phyloP scores from a whole-genome alignment of 2,329 filamentous ascomycete genomes.

The Fusarium hainanense region DNA sequence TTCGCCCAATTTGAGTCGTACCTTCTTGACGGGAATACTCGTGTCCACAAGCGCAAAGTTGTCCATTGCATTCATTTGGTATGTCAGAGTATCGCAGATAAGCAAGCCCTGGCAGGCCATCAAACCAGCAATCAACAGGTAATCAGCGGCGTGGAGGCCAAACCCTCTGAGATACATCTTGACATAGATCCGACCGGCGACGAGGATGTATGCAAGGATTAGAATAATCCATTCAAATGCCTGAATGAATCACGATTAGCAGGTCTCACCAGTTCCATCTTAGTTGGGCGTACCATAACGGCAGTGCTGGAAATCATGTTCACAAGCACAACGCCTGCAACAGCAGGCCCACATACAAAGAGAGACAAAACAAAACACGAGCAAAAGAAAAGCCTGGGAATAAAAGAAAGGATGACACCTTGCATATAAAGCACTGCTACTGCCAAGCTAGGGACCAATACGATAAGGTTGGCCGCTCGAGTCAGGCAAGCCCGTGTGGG shows the following conservation, averaged over 20 bases:
- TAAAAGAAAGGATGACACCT: background rate
- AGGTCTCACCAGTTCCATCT: too few species aligned
- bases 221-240: slow-evolving; percentile 15
- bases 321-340: background rate
- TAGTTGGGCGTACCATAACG: background rate
- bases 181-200: slow-evolving; percentile 10
- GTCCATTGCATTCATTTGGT: slow-evolving; percentile 7
- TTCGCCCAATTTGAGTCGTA: accelerated
- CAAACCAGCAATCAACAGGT: background rate
- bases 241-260: background rate
- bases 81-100: slow-evolving; percentile 6
- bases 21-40: background rate
- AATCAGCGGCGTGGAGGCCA: background rate
- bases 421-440: background rate
- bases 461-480: background rate
- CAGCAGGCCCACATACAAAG: background rate
- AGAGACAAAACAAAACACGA: accelerated
- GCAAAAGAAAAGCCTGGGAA: too few species aligned
- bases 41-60: background rate
- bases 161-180: background rate
- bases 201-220: background rate
- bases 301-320: slow-evolving; percentile 12
- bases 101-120: background rate
- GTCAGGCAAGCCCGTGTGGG: background rate
- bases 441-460: background rate